Base-by-base conservation (phyloP, 2,329 filamentous ascomycete species). In the Pseudodiploospora longispora region DNA sequence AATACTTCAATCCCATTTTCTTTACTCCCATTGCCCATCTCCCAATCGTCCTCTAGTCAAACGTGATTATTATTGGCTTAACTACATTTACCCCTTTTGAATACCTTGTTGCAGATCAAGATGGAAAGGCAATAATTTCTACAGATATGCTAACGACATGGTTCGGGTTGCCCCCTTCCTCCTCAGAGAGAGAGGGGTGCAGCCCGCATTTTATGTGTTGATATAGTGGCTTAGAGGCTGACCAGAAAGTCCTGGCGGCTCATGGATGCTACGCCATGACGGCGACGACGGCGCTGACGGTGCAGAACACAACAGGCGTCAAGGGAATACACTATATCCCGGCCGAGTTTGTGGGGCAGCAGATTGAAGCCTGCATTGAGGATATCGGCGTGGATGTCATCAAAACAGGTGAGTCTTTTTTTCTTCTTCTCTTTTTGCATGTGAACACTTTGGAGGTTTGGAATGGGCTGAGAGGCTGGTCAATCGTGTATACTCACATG, bases 211-310 rank as follows among this genome's bases (percentile, higher is more conserved):
- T 19, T 19, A 32, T 27, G 30, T 27, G 12, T 30, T 35, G 51
- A 42, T 40, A 27, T 57, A 95, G 90, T 44, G 93, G 91, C 41
- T 79, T 98, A 31, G 91, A 98, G 65, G 93, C 91, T 34, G 91
- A 97, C 62, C 90, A 97, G 60, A 95, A 95, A 63, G 89, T 95
- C 49, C 84, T 95, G 48, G 85, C 89, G 37, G 87, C 87, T 12
- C 89, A 97, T 76, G 83, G 85, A 47, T 93, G 87, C 68, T 97
- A 97, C 72, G 89, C 88, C 47, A 94, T 96, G 82, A 96, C 91
- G 41, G 88, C 90, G 27, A 96, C 91, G 7, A 94, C 91, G 10
- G 91, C 91, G 19, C 70, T 98, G 59, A 98, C 93, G n/a, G 90
- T 88, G 10, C 93, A 97, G 60, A 95, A 97, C 65, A 98, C 93